Evolutionary conservation across 768 basidiomycete genomes (phyloP).

Genomic region (Hericium coralloides): DNA sequence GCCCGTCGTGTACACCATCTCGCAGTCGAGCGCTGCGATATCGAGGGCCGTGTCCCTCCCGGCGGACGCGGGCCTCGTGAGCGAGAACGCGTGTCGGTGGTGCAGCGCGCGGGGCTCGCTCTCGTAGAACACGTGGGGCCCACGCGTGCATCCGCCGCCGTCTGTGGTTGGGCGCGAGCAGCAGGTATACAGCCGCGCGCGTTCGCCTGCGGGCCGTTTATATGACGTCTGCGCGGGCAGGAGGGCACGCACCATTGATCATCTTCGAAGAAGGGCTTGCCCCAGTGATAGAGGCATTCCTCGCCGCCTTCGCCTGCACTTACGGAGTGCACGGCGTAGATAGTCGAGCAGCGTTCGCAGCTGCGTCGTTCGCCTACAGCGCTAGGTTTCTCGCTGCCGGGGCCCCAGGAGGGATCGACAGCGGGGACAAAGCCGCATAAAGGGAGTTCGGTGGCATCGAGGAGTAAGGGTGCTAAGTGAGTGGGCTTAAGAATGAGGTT

Average conservation of each 20-base stretch:
- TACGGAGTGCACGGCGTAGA: slow-evolving; percentile 46
- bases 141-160: slow-evolving; percentile 62
- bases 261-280: slow-evolving; percentile 53
- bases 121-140: slow-evolving; percentile 91
- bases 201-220: slow-evolving; percentile 43
- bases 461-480: slow-evolving; percentile 48
- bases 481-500: slow-evolving; percentile 43
- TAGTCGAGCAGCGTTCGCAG: slow-evolving; percentile 74
- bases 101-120: slow-evolving; percentile 56
- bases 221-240: not conserved
- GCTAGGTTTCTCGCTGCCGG: slow-evolving; percentile 56
- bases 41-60: slow-evolving; percentile 43
- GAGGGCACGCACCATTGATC: slow-evolving; percentile 47
- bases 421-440: slow-evolving; percentile 66
- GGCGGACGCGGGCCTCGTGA: slow-evolving; percentile 20
- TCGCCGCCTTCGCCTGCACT: slow-evolving; percentile 29
- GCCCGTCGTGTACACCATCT: slow-evolving; percentile 93
- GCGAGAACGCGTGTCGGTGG: slow-evolving; percentile 64
- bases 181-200: slow-evolving; percentile 64
- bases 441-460: slow-evolving; percentile 47
- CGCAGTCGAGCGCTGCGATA: slow-evolving; percentile 88
- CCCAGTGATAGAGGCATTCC: slow-evolving; percentile 82
- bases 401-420: slow-evolving; percentile 44
- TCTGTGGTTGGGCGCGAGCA: slow-evolving; percentile 57
- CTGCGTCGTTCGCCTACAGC: slow-evolving; percentile 50